Base-by-base conservation (phyloP, 352 stramenopile genomes). In the Labyrinthula sp. region DNA sequence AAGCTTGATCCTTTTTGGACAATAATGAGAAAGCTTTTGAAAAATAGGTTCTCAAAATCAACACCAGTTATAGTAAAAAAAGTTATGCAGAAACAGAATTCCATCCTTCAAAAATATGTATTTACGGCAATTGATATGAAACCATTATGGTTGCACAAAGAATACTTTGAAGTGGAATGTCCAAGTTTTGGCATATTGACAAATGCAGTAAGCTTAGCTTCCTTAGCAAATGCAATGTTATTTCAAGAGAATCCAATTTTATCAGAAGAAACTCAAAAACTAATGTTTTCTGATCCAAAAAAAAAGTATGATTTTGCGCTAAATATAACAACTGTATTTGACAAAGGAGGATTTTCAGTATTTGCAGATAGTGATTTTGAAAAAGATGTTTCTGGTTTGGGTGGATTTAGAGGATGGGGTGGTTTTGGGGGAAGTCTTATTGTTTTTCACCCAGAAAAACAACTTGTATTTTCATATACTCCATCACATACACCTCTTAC, bases 381-480 rank as follows among this genome's bases (percentile, higher is more conserved):
- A 12, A 3, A 4, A 3, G 17, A 9, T 4, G 12, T 25, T 3
- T 3, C n/a, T n/a, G n/a, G n/a, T n/a, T n/a, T n/a, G n/a, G n/a
- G 35, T 4, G 29, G 40, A 22, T 45, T 17, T 17, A 4, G n/a
- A 6, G 40, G 40, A 22, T 47, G 40, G 40, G 40, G 40, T 24
- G 40, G 40, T 17, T 21, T 47, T 27, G 40, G 40, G 22, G 40
- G 40, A 6, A 21, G 7, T 7, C 40, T 30, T 10, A 3, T 46
- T 6, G 7, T 17, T 18, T 47, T 28, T 28, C 26, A 38, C 25
- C 10, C 38, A 2, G 40, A 47, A 6, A n/a, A 38, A 3, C 18
- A 40, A 18, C 6, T 47, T n/a, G 40, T 20, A 28, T n/a, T 47
- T n/a, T 28, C 40, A n/a, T 47, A 47, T 24, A 9, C 30, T 15